Evolutionary conservation across 371 early-diverging fungal genomes (phyloP).

Genomic region (Lichtheimia ramosa): DNA sequence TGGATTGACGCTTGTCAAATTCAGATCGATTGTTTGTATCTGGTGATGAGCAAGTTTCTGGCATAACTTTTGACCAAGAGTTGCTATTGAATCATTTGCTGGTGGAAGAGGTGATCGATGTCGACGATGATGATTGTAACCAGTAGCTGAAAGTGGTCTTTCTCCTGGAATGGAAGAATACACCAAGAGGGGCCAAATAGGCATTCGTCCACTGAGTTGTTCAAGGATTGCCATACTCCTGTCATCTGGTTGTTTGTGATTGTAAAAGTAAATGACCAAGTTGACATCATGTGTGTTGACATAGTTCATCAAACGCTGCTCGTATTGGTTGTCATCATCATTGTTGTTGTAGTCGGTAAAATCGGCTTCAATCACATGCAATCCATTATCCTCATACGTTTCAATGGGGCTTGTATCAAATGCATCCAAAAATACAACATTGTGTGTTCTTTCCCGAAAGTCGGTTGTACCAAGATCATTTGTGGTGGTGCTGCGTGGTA

Average conservation of each 20-base stretch:
- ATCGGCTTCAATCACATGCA: constrained; percentile 24
- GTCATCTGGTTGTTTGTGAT: too few relatives aligned
- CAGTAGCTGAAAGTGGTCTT: background rate
- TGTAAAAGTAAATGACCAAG: constrained; percentile 19
- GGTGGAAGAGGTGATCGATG: background rate
- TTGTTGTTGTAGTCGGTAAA: constrained; percentile 12
- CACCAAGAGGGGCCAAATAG: background rate
- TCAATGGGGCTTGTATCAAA: constrained; percentile 15
- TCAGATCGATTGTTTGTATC: constrained; percentile 3
- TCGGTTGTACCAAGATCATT: background rate
- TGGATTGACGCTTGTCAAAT: constrained; percentile 10
- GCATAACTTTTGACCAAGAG: background rate
- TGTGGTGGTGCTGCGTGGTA: background rate
- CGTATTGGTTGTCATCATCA: constrained; percentile 1
- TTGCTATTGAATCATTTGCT: background rate
- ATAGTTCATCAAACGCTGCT: constrained; percentile 5
- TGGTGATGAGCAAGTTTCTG: background rate
- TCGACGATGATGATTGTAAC: background rate
- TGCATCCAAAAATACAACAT: constrained; percentile 9
- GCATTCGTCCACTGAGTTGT: background rate
- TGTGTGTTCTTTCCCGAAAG: constrained; percentile 12
- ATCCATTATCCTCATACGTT: constrained; percentile 21
- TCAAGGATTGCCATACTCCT: constrained; percentile 9
- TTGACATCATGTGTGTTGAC: constrained; percentile 7
- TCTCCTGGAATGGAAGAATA: background rate